Evolutionary conservation across 2,329 filamentous ascomycete genomes (phyloP).

Genomic region (Calonectria pteridis): DNA sequence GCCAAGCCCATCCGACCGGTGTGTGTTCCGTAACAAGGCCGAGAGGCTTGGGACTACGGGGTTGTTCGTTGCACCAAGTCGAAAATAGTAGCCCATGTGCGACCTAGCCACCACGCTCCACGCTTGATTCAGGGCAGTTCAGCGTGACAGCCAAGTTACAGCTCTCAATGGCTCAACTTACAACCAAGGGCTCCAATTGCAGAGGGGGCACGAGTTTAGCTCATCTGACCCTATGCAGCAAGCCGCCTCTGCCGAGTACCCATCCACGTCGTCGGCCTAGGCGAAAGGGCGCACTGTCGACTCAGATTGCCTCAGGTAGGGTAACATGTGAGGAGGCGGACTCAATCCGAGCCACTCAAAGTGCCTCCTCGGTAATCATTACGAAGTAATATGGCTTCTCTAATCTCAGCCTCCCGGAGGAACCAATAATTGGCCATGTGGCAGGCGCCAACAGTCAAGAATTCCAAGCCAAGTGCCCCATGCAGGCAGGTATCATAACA

Average conservation of each 20-base stretch:
- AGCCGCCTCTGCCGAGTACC: conserved; percentile 1
- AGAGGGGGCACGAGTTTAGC: not conserved
- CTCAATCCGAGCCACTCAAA: not conserved
- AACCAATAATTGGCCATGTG: not conserved
- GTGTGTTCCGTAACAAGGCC: conserved; percentile 5
- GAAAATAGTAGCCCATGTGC: conserved; percentile 10
- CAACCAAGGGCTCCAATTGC: not conserved
- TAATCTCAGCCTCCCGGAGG: not conserved
- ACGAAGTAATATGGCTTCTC: conserved; percentile 14
- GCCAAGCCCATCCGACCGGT: not conserved
- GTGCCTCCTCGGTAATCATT: conserved; percentile 4
- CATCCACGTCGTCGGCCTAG: not conserved
- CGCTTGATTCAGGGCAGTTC: not conserved
- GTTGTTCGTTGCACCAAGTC: conserved; percentile 5
- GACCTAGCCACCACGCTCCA: not conserved
- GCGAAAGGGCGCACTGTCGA: not conserved
- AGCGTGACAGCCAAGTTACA: not conserved
- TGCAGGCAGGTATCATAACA: not conserved
- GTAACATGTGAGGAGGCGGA: not conserved
- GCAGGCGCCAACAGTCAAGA: not conserved
- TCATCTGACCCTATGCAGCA: conserved; percentile 9
- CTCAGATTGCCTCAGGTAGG: conserved; percentile 15
- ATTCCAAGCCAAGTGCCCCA: not conserved
- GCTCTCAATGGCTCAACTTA: conserved; percentile 2
- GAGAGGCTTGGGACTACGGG: not conserved